Evolutionary conservation across 2,329 filamentous ascomycete genomes (phyloP).

Genomic region (Fusarium lyarnte): DNA sequence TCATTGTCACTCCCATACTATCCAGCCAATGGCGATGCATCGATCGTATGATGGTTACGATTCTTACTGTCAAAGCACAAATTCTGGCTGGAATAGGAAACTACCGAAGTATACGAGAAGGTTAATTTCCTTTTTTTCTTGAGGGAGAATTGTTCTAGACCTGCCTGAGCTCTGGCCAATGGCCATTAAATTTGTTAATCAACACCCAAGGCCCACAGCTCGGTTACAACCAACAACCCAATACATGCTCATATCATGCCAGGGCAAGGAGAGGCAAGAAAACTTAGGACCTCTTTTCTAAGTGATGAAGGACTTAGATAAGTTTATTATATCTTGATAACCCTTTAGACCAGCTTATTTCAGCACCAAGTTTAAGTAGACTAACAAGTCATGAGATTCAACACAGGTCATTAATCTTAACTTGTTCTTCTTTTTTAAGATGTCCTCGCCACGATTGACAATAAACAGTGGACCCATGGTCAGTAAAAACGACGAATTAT

Average conservation of each 20-base stretch:
- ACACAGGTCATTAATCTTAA: too few species aligned
- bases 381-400: too few species aligned
- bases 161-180: not conserved
- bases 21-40: not conserved
- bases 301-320: too few species aligned
- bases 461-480: not conserved
- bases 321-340: too few species aligned
- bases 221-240: not conserved
- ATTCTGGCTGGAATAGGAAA: not conserved
- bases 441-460: too few species aligned
- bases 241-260: too few species aligned
- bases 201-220: not conserved
- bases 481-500: not conserved
- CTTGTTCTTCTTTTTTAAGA: too few species aligned
- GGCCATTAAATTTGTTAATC: not conserved
- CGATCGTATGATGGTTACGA: not conserved
- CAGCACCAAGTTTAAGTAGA: too few species aligned
- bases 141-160: not conserved
- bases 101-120: not conserved
- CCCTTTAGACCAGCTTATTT: too few species aligned
- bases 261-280: too few species aligned
- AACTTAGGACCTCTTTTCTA: too few species aligned
- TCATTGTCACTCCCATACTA: not conserved
- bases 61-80: not conserved
- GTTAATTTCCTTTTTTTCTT: not conserved